Evolutionary conservation across 345 rosid genomes (phyloP).

Genomic region (Syzygium grande): DNA sequence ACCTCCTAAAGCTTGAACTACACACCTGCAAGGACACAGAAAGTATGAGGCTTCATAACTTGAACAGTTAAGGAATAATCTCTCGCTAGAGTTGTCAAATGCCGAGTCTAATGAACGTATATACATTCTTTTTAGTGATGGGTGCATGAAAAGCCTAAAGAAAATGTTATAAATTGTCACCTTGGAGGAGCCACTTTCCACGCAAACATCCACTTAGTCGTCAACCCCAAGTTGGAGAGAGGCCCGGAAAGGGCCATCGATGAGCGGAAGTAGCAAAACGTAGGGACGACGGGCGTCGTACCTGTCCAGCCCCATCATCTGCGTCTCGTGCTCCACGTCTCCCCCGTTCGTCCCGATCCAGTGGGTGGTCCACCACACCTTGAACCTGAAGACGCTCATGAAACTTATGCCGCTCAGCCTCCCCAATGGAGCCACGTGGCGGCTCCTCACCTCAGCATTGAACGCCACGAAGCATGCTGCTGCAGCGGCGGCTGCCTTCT

Average conservation of each 20-base stretch:
- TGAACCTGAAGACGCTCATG: slow-evolving; percentile 97
- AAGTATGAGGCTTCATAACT: neutral
- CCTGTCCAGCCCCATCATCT: slow-evolving; percentile 52
- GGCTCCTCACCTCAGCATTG: slow-evolving; percentile 22
- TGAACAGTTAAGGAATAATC: neutral
- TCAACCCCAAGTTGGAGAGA: slow-evolving; percentile 53
- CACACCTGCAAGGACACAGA: neutral
- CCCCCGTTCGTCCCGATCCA: slow-evolving; percentile 73
- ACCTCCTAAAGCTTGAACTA: slow-evolving; percentile 28
- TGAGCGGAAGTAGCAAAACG: slow-evolving; percentile 59
- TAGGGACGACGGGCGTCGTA: slow-evolving; percentile 47
- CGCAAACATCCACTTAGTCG: slow-evolving; percentile 61
- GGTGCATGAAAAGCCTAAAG: too few relatives aligned
- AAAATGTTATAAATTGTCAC: slow-evolving; percentile 12
- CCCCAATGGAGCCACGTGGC: slow-evolving; percentile 63
- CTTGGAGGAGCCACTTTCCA: slow-evolving; percentile 69
- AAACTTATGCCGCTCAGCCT: slow-evolving; percentile 56
- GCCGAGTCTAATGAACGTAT: neutral
- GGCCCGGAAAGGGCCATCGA: slow-evolving; percentile 68
- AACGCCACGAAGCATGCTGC: slow-evolving; percentile 65
- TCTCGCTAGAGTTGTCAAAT: neutral
- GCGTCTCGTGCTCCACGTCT: slow-evolving; percentile 77
- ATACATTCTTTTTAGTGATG: too few relatives aligned
- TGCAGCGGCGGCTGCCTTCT: neutral
- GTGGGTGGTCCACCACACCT: slow-evolving; percentile 96